Base-by-base conservation (phyloP, 2,329 filamentous ascomycete genomes). In the Aspergillus tubingensis region DNA sequence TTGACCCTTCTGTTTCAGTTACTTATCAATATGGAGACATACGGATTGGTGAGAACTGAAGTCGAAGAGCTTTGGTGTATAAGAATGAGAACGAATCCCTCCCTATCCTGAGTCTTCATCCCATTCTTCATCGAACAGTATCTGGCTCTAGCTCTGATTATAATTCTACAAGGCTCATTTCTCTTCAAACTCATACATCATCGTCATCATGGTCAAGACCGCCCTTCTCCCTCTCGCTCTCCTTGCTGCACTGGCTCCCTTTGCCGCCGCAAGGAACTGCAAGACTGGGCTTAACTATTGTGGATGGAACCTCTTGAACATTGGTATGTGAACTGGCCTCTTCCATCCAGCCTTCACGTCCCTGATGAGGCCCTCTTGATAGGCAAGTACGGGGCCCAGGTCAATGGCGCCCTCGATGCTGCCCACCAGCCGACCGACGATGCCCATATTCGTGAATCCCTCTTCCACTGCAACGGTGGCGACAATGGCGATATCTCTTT, bases 241-340 rank as follows among this genome's bases (percentile, higher is more conserved):
- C 23, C 32, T 60, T 10, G 49, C 44, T 15, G 36, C 38, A 5
- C 19, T 60, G 25, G 58, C 39, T 15, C 54, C 58, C 13, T 30
- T 53, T n/a, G 54, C 48, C 5, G 54, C 58, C 38, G 58, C 58
- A 8, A 41, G 48, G 25, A 60, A 60, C 54, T 60, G 54, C 39
- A 60, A 57, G 48, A 60, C 54, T 11, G 54, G 54, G 3, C 54
- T 60, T 15, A 60, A 60, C 19, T 60, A 60, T 23, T 60, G 54
- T 19, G 58, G 58, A 19, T 60, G 53, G 10, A 60, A 60, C 38
- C 54, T 60, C n/a, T 17, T 60, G 7, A 48, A 48, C 15, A 60
- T 58, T 19, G 58, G 58, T 60, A 57, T 25, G 58, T 19, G 1
- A 57, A 8, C 2, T 19, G 19, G n/a, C 23, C 23, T 44, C 19